A percentile compares a stretch with the other conserved stretches of the same genome.
Evolutionary conservation across 169 alveolate genomes (phyloP).

Genomic region (Cryptosporidium parvum): DNA sequence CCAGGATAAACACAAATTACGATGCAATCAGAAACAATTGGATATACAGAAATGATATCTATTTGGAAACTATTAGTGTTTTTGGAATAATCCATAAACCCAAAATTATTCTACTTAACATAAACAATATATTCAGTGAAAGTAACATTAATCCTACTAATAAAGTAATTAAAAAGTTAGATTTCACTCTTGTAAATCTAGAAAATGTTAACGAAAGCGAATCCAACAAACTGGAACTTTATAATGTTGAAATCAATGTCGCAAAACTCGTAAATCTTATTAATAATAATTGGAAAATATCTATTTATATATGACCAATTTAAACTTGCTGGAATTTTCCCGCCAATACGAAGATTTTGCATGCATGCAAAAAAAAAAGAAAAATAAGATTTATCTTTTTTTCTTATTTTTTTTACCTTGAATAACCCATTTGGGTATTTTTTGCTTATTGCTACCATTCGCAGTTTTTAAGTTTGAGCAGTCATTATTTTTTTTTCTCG

Average conservation of each 20-base stretch:
- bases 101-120: constrained; percentile 7
- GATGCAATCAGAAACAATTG: constrained; percentile 42
- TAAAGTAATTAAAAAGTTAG: constrained; percentile 8
- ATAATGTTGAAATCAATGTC: constrained; percentile 11
- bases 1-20: background rate
- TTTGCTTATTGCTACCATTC: background rate
- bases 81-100: constrained; percentile 56
- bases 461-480: background rate
- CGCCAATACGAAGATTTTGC: background rate
- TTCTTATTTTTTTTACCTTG: constrained; percentile 35
- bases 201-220: background rate
- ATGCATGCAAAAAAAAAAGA: background rate
- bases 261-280: constrained; percentile 27
- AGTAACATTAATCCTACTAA: background rate
- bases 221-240: background rate
- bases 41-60: constrained; percentile 44
- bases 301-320: constrained; percentile 23
- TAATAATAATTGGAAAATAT: constrained; percentile 42
- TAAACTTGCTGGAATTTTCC: background rate
- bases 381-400: constrained; percentile 5
- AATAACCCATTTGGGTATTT: constrained; percentile 55
- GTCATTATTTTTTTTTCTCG: background rate
- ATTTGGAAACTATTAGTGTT: constrained; percentile 17
- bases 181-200: constrained; percentile 9
- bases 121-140: constrained; percentile 14